Base-by-base conservation (phyloP, 164 flowering plant species). In the Kingdonia uniflora region DNA sequence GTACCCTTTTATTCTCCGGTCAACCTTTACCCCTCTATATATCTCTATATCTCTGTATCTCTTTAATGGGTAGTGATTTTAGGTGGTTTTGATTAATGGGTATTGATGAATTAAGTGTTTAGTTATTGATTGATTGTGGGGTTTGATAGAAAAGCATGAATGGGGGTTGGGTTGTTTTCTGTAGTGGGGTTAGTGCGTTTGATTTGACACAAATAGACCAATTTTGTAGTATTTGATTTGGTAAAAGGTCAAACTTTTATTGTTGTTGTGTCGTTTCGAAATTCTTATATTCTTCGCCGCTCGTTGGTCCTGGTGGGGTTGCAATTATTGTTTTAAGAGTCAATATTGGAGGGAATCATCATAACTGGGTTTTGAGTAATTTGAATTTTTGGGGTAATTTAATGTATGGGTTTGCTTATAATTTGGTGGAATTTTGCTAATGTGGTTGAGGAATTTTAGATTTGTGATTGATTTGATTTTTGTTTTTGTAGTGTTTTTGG, bases 181-280 rank as follows among this genome's bases (percentile, higher is more conserved):
- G 13, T 52, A 19, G 25, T 16, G 25, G 24, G 20, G n/a, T 15
- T 39, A 25, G 6, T n/a, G 22, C 15, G 16, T n/a, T n/a, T n/a
- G n/a, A n/a, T n/a, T n/a, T n/a, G n/a, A n/a, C n/a, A 51, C 38
- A 14, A 26, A 49, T 40, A 14, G 51, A 50, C 45, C 49, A 42
- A 43, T 49, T 49, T 40, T 24, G 38, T 15, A 48, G 23, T 17
- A 41, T 46, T 60, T 50, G 22, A n/a, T n/a, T n/a, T n/a, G n/a
- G n/a, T n/a, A 43, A 48, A 20, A 25, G 47, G 48, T 16, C 53
- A 26, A 37, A 23, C 37, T 40, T n/a, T 61, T 54, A 38, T 52
- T 51, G 29, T 43, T 56, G 2, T 14, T 46, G n/a, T 23, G 19
- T 52, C 0, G 16, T 50, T 44, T 21, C 21, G 14, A 19, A 33